Evolutionary conservation across 2,329 filamentous ascomycete genomes (phyloP).

Genomic region (Aspergillus aculeatus): DNA sequence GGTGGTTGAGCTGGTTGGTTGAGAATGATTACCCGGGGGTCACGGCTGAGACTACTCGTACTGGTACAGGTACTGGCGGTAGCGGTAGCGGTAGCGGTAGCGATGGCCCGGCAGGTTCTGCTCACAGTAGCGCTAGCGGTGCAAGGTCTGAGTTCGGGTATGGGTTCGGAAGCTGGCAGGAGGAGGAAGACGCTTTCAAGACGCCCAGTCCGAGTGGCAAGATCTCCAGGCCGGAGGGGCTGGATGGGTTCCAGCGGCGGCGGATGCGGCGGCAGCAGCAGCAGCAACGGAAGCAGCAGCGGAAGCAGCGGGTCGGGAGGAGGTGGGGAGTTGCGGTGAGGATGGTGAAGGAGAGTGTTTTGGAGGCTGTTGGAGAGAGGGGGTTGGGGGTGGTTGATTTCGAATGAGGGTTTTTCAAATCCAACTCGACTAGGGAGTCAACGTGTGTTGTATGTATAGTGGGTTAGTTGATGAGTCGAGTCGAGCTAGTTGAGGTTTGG

Average conservation of each 20-base stretch:
- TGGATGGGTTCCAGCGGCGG: neutral
- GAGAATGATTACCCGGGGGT: constrained; percentile 35
- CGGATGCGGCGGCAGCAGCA: no score
- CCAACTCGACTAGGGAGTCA: no score
- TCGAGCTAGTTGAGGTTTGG: no score
- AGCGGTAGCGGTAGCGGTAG: no score
- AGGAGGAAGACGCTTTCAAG: neutral
- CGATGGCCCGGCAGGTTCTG: no score
- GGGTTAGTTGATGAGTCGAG: no score
- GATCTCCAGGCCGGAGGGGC: neutral
- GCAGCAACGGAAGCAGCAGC: no score
- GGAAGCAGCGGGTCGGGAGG: constrained; percentile 17
- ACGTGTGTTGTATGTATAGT: no score
- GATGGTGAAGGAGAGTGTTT: constrained; percentile 44
- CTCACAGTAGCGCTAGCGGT: neutral
- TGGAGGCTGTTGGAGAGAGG: constrained; percentile 43
- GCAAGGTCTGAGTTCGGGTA: neutral
- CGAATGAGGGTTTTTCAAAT: constrained; percentile 5
- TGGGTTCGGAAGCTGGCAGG: no score
- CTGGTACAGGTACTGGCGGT: no score
- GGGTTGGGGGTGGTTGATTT: constrained; percentile 49
- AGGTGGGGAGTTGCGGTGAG: constrained; percentile 41
- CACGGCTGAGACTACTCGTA: no score
- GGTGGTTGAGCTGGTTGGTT: constrained; percentile 57
- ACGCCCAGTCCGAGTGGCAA: constrained; percentile 24